These are phyloP conservation scores for Apiospora pterosperma DNA, from an alignment of 2,329 filamentous ascomycete genomes.

Conservation along the genomic window DNA sequence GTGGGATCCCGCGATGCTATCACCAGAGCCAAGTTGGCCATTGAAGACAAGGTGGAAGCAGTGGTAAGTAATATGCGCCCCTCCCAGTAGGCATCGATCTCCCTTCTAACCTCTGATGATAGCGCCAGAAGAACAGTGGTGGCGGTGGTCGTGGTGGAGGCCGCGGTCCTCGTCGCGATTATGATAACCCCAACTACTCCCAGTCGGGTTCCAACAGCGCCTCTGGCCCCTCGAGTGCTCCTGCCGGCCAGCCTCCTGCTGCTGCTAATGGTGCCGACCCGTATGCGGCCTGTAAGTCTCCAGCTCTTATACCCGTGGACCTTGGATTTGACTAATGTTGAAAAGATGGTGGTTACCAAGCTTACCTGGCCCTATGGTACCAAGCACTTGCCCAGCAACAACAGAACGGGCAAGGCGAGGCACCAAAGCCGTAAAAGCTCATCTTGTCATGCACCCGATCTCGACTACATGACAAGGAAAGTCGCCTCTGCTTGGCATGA, in stretches of 20 bases:
- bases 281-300: constrained; percentile 68
- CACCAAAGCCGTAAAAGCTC: constrained; percentile 37
- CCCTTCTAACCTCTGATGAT: constrained; percentile 24
- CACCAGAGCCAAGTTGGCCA: constrained; percentile 74
- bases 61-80: constrained; percentile 57
- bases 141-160: constrained; percentile 38
- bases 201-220: constrained; percentile 43
- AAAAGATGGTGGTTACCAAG: constrained; percentile 74
- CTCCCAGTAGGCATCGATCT: background rate
- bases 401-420: constrained; percentile 16
- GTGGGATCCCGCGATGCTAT: constrained; percentile 77
- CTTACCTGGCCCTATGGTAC: constrained; percentile 79
- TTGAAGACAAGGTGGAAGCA: constrained; percentile 88
- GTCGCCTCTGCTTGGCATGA: background rate
- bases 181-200: constrained; percentile 50
- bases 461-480: background rate
- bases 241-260: constrained; percentile 30
- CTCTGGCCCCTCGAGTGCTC: constrained; percentile 28
- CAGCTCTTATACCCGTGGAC: background rate
- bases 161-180: constrained; percentile 44
- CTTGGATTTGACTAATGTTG: constrained; percentile 18
- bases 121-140: constrained; percentile 54
- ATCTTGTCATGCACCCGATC: constrained; percentile 13
- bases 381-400: constrained; percentile 57
- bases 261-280: constrained; percentile 58